Conservation (phyloP, 768 basidiomycete genomes). For the Leccinum longicurvipes region DNA sequence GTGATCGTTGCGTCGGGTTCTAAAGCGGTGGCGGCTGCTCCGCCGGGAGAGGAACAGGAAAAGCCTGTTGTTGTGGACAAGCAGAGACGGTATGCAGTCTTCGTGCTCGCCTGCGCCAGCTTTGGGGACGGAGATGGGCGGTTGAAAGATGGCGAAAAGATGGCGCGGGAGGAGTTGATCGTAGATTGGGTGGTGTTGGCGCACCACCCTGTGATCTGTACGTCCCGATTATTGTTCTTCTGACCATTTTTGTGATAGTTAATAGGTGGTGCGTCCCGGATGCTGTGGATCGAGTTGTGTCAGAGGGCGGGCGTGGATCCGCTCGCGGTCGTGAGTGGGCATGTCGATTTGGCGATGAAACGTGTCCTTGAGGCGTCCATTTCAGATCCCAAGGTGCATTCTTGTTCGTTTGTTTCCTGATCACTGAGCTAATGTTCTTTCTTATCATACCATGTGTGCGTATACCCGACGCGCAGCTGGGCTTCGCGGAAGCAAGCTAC, state of each 20-base stretch:
- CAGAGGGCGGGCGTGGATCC: constrained; percentile 71
- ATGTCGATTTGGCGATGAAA: constrained; percentile 48
- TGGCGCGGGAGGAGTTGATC: constrained; percentile 44
- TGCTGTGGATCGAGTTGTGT: constrained; percentile 75
- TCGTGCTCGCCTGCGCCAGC: constrained; percentile 51
- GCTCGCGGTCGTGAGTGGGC: constrained; percentile 47
- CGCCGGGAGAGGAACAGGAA: constrained; percentile 32
- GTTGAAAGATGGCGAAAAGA: constrained; percentile 16
- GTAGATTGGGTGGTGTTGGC: constrained; percentile 61
- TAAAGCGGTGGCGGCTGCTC: constrained; percentile 12
- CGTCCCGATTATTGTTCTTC: constrained; percentile 16
- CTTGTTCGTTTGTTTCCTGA: neutral
- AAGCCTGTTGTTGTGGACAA: constrained; percentile 43
- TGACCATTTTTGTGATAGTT: neutral
- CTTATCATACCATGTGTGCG: too few relatives aligned
- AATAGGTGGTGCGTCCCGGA: constrained; percentile 17
- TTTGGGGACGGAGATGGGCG: constrained; percentile 37
- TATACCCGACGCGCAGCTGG: constrained; percentile 29
- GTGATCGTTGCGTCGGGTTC: constrained; percentile 12
- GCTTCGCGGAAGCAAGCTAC: constrained; percentile 67
- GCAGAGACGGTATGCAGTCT: constrained; percentile 47
- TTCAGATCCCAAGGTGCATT: constrained; percentile 44
- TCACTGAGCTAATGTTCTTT: neutral
- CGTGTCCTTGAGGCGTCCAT: constrained; percentile 47
- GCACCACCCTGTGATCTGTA: constrained; percentile 69